phyloP scores from a whole-genome alignment of 306 rosid species.

The Fagus crenata region DNA sequence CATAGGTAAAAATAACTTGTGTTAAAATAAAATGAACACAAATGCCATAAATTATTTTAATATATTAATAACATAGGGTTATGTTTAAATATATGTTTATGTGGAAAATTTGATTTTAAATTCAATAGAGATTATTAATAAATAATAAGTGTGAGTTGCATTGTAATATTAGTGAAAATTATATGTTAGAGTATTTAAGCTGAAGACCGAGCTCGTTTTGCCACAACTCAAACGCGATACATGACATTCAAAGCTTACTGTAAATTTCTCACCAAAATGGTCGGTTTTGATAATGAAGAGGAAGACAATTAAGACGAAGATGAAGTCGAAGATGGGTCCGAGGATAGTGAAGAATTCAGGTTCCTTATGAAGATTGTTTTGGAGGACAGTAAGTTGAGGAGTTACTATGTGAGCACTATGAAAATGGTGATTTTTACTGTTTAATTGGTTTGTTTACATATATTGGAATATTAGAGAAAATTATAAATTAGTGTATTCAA shows the following conservation, averaged over 20 bases:
- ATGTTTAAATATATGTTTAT: too few relatives aligned
- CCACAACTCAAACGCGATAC: slow-evolving; percentile 44
- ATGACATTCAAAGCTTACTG: slow-evolving; percentile 47
- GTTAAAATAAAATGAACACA: too few relatives aligned
- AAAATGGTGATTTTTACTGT: slow-evolving; percentile 59
- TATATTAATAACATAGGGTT: too few relatives aligned
- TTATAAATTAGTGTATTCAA: too few relatives aligned
- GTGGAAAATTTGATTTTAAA: too few relatives aligned
- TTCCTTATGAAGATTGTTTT: slow-evolving; percentile 47
- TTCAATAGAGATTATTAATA: too few relatives aligned
- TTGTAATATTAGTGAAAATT: too few relatives aligned
- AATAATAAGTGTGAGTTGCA: too few relatives aligned
- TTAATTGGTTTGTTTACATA: slow-evolving; percentile 51
- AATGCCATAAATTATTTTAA: too few relatives aligned
- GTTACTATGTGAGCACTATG: slow-evolving; percentile 48
- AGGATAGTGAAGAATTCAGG: slow-evolving; percentile 39
- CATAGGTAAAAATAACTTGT: too few relatives aligned
- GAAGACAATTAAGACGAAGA: slow-evolving; percentile 23
- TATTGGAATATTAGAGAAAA: too few relatives aligned
- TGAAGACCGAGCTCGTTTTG: slow-evolving; percentile 30
- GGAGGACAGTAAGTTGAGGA: slow-evolving; percentile 54
- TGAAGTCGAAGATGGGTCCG: slow-evolving; percentile 18
- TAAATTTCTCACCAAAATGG: slow-evolving; percentile 36
- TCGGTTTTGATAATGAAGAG: slow-evolving; percentile 37
- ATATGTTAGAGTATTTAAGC: too few relatives aligned